Evolutionary conservation across 257 asterid species (phyloP).

Genomic region (Nicotiana knightiana): DNA sequence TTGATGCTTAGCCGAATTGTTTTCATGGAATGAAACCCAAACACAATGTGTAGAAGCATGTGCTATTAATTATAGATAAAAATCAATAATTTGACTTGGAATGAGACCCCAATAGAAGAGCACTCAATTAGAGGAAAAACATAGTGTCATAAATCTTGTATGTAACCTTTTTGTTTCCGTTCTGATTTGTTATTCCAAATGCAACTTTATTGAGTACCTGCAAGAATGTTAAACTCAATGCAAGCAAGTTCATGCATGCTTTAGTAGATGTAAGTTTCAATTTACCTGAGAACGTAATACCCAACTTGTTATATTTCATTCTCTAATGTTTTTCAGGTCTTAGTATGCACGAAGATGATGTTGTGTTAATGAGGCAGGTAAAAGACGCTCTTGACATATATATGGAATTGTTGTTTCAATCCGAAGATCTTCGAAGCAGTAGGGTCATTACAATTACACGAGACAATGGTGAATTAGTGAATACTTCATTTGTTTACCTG

Average conservation of each 20-base stretch:
- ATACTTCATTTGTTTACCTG: slow-evolving; percentile 9
- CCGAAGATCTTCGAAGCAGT: neutral
- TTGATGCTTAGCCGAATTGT: neutral
- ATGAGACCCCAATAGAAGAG: neutral
- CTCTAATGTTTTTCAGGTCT: slow-evolving; percentile 4
- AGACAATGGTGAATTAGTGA: neutral
- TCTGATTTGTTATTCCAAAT: neutral
- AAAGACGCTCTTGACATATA: neutral
- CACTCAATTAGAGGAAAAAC: neutral
- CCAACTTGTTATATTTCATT: neutral
- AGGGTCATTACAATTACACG: neutral
- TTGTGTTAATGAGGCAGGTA: neutral
- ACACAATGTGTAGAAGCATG: neutral
- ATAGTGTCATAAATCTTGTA: neutral
- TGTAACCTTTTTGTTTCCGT: neutral
- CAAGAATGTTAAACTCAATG: neutral
- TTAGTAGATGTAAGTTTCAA: neutral
- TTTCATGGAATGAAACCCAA: neutral
- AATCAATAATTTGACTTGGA: neutral
- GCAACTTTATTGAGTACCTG: neutral
- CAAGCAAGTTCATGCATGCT: neutral
- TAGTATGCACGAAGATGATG: neutral
- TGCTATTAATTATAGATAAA: neutral
- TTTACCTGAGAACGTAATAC: neutral
- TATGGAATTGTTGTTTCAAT: neutral